phyloP scores from a whole-genome alignment of 441 rosid species.

The Croton setiger region DNA sequence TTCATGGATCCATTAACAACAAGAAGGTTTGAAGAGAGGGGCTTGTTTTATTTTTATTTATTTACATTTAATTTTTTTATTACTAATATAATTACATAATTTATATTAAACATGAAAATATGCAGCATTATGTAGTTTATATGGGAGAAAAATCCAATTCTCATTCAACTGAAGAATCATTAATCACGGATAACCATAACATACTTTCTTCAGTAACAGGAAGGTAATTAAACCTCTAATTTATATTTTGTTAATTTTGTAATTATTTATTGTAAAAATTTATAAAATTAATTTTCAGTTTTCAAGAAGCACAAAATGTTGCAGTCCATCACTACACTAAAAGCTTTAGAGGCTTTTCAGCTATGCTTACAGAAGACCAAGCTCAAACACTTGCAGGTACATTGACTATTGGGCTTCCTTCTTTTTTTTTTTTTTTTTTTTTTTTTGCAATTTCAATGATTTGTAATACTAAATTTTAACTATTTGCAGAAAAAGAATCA shows the following conservation, averaged over 20 bases:
- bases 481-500: conserved; percentile 29
- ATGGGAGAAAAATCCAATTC: conserved; percentile 49
- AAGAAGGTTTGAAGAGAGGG: conserved; percentile 4
- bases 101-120: not conserved
- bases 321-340: conserved; percentile 45
- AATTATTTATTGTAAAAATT: no score
- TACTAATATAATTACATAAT: not conserved
- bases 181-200: conserved; percentile 37
- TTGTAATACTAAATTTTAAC: not conserved
- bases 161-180: conserved; percentile 40
- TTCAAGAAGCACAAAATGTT: conserved; percentile 27
- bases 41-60: no score
- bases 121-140: conserved; percentile 52
- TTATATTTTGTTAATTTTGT: not conserved
- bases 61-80: no score
- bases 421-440: not conserved
- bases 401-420: no score
- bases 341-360: conserved; percentile 51
- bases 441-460: not conserved
- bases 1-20: conserved; percentile 22
- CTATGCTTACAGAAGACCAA: conserved; percentile 44
- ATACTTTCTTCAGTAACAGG: conserved; percentile 39
- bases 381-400: conserved; percentile 33
- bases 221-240: conserved; percentile 26
- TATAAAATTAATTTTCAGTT: conserved; percentile 27